Percentiles rank a stretch among this genome's conserved stretches.
phyloP scores from a whole-genome alignment of 139 green algal species.

The Spirogloea muscicola region DNA sequence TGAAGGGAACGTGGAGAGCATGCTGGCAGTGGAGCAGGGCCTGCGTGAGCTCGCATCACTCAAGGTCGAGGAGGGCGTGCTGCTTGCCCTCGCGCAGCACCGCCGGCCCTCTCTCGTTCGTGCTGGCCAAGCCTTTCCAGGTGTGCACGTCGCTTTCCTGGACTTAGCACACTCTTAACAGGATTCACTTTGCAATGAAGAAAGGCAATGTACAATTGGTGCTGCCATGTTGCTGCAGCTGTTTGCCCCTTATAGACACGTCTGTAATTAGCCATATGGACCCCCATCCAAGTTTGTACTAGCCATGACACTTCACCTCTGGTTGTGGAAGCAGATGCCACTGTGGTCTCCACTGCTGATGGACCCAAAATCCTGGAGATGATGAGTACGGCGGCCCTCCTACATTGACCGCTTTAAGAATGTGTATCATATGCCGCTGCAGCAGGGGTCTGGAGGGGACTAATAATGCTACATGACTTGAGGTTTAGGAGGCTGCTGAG shows the following conservation, averaged over 20 bases:
- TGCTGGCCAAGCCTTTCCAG: not conserved
- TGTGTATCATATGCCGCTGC: not conserved
- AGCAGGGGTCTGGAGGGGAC: not conserved
- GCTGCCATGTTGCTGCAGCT: no score
- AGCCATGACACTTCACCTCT: not conserved
- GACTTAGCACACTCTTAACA: not conserved
- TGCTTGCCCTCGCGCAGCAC: constrained; percentile 42
- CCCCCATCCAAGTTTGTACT: not conserved
- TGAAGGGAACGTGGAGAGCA: constrained; percentile 45
- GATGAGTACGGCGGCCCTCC: no score
- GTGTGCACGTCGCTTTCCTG: not conserved
- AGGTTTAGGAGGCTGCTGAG: not conserved
- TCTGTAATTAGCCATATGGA: not conserved
- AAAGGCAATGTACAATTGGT: no score
- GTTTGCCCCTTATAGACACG: not conserved
- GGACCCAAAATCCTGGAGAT: no score
- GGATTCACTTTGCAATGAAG: not conserved
- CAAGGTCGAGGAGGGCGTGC: constrained; percentile 47
- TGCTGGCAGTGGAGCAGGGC: constrained; percentile 39
- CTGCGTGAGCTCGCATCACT: constrained; percentile 38
- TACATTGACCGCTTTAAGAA: no score
- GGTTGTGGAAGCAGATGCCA: no score
- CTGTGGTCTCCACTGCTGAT: no score
- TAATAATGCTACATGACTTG: not conserved
- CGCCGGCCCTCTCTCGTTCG: constrained; percentile 22